phyloP scores from a whole-genome alignment of 75 land plant species.

The Isoetes taiwanensis region DNA sequence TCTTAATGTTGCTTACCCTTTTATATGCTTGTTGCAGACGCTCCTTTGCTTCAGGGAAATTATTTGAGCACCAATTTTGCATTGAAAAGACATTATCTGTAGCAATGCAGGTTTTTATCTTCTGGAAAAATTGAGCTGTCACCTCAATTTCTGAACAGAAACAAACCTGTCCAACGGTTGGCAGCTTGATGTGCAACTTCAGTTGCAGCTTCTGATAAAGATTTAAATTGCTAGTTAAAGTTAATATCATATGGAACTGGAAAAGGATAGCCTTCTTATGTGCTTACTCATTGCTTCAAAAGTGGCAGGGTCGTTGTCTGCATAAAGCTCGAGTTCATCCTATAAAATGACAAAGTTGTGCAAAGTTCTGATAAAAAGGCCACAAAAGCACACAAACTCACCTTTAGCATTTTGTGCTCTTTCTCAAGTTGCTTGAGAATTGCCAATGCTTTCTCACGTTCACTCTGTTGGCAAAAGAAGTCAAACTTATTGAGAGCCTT shows the following conservation, averaged over 20 bases:
- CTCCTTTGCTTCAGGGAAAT: conserved; percentile 84
- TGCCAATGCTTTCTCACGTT: conserved; percentile 53
- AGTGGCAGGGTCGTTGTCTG: conserved; percentile 86
- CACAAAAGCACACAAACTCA: background rate
- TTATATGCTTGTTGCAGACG: conserved; percentile 60
- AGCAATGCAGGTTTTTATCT: background rate
- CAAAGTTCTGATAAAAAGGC: background rate
- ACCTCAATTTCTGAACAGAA: background rate
- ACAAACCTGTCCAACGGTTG: conserved; percentile 88
- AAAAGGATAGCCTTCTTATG: background rate
- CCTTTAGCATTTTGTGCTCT: conserved; percentile 52
- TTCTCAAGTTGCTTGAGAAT: conserved; percentile 43
- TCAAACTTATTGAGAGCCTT: background rate
- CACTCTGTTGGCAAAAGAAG: conserved; percentile 42
- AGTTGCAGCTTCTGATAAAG: conserved; percentile 41
- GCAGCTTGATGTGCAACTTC: conserved; percentile 62
- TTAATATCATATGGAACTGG: background rate
- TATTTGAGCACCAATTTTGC: conserved; percentile 77
- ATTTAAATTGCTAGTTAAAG: background rate
- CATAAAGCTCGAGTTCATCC: conserved; percentile 66
- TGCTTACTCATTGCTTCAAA: conserved; percentile 78
- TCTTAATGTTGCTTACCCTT: too few relatives aligned
- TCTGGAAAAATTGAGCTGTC: background rate
- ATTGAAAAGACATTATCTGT: conserved; percentile 83
- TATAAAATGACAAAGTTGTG: conserved; percentile 8